Evolutionary conservation across 83 land plant genomes (phyloP).

Genomic region (Thuja plicata): DNA sequence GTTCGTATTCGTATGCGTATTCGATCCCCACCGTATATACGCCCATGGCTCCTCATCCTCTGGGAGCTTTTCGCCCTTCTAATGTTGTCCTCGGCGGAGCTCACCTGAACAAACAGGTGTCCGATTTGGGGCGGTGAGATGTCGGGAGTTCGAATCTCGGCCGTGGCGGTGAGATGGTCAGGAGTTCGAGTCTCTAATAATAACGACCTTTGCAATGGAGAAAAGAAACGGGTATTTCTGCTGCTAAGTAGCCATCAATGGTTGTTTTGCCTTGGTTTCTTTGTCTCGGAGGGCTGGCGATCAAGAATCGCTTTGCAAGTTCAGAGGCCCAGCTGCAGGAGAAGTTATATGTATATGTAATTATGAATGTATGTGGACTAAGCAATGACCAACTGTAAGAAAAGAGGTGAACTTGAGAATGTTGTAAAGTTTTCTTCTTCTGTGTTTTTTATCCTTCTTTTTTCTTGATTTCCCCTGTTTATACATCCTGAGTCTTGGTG

Average conservation of each 20-base stretch:
- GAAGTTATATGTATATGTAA: neutral
- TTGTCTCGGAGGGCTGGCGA: neutral
- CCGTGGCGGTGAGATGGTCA: neutral
- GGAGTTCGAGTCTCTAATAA: neutral
- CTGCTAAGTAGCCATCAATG: neutral
- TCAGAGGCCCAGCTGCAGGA: neutral
- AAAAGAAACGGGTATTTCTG: neutral
- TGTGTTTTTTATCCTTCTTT: neutral
- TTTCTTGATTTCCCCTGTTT: neutral
- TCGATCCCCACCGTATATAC: constrained; percentile 5
- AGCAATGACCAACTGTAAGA: constrained; percentile 7
- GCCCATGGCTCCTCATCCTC: constrained; percentile 4
- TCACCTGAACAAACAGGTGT: constrained; percentile 1
- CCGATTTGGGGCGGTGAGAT: neutral
- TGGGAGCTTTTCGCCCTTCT: neutral
- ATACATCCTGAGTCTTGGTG: neutral
- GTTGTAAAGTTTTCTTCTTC: neutral
- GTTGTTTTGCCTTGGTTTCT: neutral
- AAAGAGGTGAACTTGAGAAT: neutral
- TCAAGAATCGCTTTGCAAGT: neutral
- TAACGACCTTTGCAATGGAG: neutral
- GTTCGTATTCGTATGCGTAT: neutral
- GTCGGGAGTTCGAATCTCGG: neutral
- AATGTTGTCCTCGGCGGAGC: constrained; percentile 8
- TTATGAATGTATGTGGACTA: neutral